Conservation (phyloP, 495 filamentous ascomycete genomes). For the Neohortaea acidophila region DNA sequence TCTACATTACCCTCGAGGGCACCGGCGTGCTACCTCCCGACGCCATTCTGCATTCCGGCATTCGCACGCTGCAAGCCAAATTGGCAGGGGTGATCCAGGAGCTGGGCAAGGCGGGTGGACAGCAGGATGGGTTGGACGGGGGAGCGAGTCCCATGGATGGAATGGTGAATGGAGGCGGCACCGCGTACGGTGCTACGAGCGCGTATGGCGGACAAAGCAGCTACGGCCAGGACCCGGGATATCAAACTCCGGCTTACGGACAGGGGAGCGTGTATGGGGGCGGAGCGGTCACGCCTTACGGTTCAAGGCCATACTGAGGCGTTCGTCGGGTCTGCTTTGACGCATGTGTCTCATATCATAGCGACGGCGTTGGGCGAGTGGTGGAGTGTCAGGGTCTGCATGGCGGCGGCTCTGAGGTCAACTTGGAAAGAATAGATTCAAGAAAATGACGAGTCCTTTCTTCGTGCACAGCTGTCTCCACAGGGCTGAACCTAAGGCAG, state of each 20-base stretch:
- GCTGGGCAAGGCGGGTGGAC: slow-evolving; percentile 33
- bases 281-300: slow-evolving; percentile 18
- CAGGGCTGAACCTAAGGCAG: no score
- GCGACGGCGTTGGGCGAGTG: no score
- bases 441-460: no score
- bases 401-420: no score
- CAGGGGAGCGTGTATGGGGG: slow-evolving; percentile 10
- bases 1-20: slow-evolving; percentile 88
- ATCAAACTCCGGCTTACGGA: slow-evolving; percentile 13
- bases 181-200: slow-evolving; percentile 13
- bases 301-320: neutral
- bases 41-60: slow-evolving; percentile 70
- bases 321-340: no score
- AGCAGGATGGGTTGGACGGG: slow-evolving; percentile 34
- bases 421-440: no score
- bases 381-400: no score
- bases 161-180: slow-evolving; percentile 25
- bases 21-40: slow-evolving; percentile 79
- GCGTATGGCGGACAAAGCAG: slow-evolving; percentile 1
- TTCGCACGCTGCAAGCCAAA: slow-evolving; percentile 79
- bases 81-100: slow-evolving; percentile 69
- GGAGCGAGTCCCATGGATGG: slow-evolving; percentile 24
- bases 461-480: no score
- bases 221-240: slow-evolving; percentile 2
- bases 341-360: no score